Percentiles rank a stretch among this genome's conserved stretches.
These are phyloP conservation scores for Nemania serpens DNA, from an alignment of 2,329 filamentous ascomycete species.

Conservation along the genomic window DNA sequence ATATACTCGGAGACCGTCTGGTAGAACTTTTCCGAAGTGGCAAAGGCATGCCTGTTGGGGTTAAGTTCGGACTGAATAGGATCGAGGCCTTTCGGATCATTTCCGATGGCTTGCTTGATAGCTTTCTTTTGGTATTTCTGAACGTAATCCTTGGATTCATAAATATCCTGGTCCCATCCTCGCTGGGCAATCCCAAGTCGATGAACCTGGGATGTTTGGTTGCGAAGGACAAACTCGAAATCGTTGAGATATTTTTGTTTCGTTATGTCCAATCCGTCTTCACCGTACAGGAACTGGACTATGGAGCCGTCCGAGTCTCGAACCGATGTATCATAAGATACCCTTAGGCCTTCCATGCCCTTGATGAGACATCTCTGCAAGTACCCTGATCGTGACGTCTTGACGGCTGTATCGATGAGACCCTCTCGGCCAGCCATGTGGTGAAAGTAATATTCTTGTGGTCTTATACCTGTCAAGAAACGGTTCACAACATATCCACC, in stretches of 20 bases:
- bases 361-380: slow-evolving; percentile 97
- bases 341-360: slow-evolving; percentile 92
- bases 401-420: slow-evolving; percentile 97
- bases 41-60: slow-evolving; percentile 78
- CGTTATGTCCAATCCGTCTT: slow-evolving; percentile 91
- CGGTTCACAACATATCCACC: slow-evolving; percentile 94
- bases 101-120: slow-evolving; percentile 69
- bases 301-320: slow-evolving; percentile 91
- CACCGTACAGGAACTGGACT: slow-evolving; percentile 94
- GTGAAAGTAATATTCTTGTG: slow-evolving; percentile 99
- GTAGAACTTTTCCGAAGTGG: slow-evolving; percentile 87
- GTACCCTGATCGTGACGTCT: slow-evolving; percentile 96
- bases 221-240: slow-evolving; percentile 88
- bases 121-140: slow-evolving; percentile 82
- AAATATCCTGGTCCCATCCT: slow-evolving; percentile 48
- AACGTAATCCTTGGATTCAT: slow-evolving; percentile 61
- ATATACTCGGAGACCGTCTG: slow-evolving; percentile 74
- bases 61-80: slow-evolving; percentile 75
- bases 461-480: slow-evolving; percentile 96
- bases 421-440: slow-evolving; percentile 99
- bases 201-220: slow-evolving; percentile 78
- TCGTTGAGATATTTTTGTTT: slow-evolving; percentile 91
- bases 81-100: slow-evolving; percentile 66
- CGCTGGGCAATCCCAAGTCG: slow-evolving; percentile 69
- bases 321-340: slow-evolving; percentile 92